Evolutionary conservation across 495 filamentous ascomycete species (phyloP).

Genomic region (Neurospora sp.): DNA sequence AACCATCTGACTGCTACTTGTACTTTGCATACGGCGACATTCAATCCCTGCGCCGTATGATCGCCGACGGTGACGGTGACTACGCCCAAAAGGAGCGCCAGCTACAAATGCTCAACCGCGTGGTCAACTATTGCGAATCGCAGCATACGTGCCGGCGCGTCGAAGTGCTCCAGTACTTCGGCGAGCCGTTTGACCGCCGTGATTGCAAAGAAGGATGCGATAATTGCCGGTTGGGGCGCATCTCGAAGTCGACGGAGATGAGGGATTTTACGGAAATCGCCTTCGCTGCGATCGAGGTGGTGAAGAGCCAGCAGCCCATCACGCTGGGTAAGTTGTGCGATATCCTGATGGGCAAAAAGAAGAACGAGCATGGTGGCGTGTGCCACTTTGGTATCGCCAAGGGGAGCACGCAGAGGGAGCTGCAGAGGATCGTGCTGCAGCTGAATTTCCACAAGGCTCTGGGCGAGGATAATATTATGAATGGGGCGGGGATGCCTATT

Average conservation of each 20-base stretch:
- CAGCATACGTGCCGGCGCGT: slow-evolving; percentile 72
- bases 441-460: slow-evolving; percentile 31
- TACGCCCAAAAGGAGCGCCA: slow-evolving; percentile 73
- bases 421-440: slow-evolving; percentile 38
- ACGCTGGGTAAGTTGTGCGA: slow-evolving; percentile 45
- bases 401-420: slow-evolving; percentile 34
- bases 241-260: slow-evolving; percentile 46
- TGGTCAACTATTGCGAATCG: slow-evolving; percentile 84
- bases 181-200: slow-evolving; percentile 62
- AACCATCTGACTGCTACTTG: slow-evolving; percentile 77
- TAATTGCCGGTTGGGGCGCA: slow-evolving; percentile 61
- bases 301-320: slow-evolving; percentile 38
- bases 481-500: slow-evolving; percentile 22
- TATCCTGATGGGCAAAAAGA: slow-evolving; percentile 34
- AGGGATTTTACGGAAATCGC: slow-evolving; percentile 73
- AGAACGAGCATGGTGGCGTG: slow-evolving; percentile 5
- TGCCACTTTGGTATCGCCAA: slow-evolving; percentile 35
- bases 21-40: slow-evolving; percentile 74
- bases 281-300: slow-evolving; percentile 51
- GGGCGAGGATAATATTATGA: slow-evolving; percentile 38
- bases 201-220: slow-evolving; percentile 72
- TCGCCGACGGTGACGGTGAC: slow-evolving; percentile 63
- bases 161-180: slow-evolving; percentile 87
- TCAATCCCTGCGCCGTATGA: slow-evolving; percentile 56
- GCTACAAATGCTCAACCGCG: slow-evolving; percentile 68